Evolutionary conservation across 805 yeast species (phyloP).

Genomic region (Crinitomyces ghanaensis): DNA sequence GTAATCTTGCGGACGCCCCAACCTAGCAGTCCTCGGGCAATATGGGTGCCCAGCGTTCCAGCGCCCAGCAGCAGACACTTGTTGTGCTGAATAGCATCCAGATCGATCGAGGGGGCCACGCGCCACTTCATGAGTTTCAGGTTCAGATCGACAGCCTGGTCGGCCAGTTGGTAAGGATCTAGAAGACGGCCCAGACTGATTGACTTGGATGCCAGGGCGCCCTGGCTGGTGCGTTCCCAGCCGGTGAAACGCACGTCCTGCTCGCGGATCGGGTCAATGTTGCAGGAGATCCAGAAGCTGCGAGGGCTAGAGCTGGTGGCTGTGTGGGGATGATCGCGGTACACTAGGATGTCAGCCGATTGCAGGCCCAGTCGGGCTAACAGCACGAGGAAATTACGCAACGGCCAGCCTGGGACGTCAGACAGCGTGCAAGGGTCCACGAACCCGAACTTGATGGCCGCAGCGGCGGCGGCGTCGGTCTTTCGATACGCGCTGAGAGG

Average conservation of each 20-base stretch:
- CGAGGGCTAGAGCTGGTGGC: slow-evolving; percentile 3
- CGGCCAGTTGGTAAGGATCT: slow-evolving; percentile 71
- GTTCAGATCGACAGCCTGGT: slow-evolving; percentile 87
- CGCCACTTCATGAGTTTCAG: slow-evolving; percentile 95
- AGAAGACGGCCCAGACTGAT: slow-evolving; percentile 75
- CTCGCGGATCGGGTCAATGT: slow-evolving; percentile 7
- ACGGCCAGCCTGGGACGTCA: slow-evolving; percentile 37
- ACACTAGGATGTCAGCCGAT: slow-evolving; percentile 30
- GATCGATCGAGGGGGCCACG: slow-evolving; percentile 67
- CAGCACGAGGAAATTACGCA: slow-evolving; percentile 47
- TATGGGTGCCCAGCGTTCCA: slow-evolving; percentile 92
- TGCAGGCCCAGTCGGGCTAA: slow-evolving; percentile 29
- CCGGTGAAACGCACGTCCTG: slow-evolving; percentile 38
- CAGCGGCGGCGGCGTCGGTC: too few species aligned
- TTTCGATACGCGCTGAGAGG: too few species aligned
- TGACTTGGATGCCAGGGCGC: slow-evolving; percentile 67
- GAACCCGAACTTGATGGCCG: slow-evolving; percentile 31
- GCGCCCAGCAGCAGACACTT: slow-evolving; percentile 81
- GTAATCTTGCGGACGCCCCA: slow-evolving; percentile 90
- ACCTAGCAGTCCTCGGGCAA: slow-evolving; percentile 72
- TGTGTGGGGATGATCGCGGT: slow-evolving; percentile 22
- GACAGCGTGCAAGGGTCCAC: slow-evolving; percentile 30
- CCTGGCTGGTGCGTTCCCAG: slow-evolving; percentile 74
- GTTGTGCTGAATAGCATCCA: slow-evolving; percentile 49
- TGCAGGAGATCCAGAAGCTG: slow-evolving; percentile 22